Percentiles rank a stretch among this genome's conserved stretches.
These are phyloP conservation scores for Coelastrella sp. DNA, from an alignment of 139 green algal species.

Conservation along the genomic window DNA sequence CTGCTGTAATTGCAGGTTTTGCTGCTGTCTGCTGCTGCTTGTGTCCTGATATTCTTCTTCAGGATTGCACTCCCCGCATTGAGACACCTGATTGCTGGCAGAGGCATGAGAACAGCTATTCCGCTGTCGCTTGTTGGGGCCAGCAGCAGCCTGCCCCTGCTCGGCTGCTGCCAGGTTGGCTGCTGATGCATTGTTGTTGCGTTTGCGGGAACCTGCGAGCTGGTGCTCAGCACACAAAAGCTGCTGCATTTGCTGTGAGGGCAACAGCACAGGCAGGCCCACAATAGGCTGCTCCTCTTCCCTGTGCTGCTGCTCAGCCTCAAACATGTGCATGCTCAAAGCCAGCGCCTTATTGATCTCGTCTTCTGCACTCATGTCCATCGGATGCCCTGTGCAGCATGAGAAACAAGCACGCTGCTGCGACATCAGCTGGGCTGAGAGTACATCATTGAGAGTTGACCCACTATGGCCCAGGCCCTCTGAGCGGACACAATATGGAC, in stretches of 20 bases:
- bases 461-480: too few relatives aligned
- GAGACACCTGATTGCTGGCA: not conserved
- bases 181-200: not conserved
- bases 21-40: slow-evolving; percentile 31
- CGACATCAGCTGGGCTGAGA: too few relatives aligned
- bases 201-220: not conserved
- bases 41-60: not conserved
- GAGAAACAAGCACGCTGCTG: too few relatives aligned
- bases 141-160: not conserved
- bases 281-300: not conserved
- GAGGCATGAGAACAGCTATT: not conserved
- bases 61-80: not conserved
- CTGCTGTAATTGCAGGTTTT: not conserved
- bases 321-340: slow-evolving; percentile 22
- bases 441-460: too few relatives aligned
- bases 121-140: not conserved
- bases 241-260: too few relatives aligned
- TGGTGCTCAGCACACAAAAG: not conserved
- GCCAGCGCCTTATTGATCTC: slow-evolving; percentile 10
- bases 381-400: not conserved
- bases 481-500: too few relatives aligned
- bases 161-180: not conserved
- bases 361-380: not conserved
- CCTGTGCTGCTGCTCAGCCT: slow-evolving; percentile 1
- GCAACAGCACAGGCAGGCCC: not conserved